phyloP scores from a whole-genome alignment of 768 basidiomycete genomes.

The Sarcomyxa edulis region DNA sequence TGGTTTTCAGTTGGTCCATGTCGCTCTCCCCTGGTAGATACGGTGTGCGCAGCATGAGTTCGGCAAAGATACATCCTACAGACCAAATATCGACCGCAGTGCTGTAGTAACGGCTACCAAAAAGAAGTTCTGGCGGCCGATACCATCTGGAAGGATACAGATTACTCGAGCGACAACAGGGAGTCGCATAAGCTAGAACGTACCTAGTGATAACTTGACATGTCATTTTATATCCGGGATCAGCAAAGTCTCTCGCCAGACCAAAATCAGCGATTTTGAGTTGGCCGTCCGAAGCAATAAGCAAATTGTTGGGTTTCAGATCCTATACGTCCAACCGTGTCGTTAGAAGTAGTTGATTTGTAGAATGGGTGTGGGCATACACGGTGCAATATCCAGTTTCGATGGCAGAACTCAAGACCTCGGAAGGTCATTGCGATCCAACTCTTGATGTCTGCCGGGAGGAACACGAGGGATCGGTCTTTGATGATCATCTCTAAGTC shows the following conservation, averaged over 20 bases:
- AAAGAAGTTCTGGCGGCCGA: conserved; percentile 92
- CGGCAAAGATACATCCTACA: conserved; percentile 95
- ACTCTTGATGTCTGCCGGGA: conserved; percentile 94
- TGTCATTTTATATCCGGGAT: conserved; percentile 95
- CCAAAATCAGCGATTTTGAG: conserved; percentile 99
- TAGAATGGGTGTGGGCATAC: conserved; percentile 31
- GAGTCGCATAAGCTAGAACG: conserved; percentile 14
- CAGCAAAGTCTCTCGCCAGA: conserved; percentile 93
- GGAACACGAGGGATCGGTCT: conserved; percentile 86
- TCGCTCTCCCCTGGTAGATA: conserved; percentile 95
- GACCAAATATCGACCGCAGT: conserved; percentile 96
- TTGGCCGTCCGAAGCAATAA: conserved; percentile 85
- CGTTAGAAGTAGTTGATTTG: conserved; percentile 2
- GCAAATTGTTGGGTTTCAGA: conserved; percentile 97
- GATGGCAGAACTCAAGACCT: conserved; percentile 97
- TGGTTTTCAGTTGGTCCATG: conserved; percentile 94
- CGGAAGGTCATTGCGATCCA: conserved; percentile 99
- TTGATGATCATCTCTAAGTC: conserved; percentile 97
- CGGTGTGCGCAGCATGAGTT: conserved; percentile 93
- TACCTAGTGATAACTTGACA: conserved; percentile 97
- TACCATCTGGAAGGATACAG: conserved; percentile 72
- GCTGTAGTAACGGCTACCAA: conserved; percentile 86
- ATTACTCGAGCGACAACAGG: not conserved
- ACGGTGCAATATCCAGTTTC: conserved; percentile 90
- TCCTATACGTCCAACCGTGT: no score